These are phyloP conservation scores for Termitomyces sp. DNA, from an alignment of 768 basidiomycete species.

Conservation along the genomic window DNA sequence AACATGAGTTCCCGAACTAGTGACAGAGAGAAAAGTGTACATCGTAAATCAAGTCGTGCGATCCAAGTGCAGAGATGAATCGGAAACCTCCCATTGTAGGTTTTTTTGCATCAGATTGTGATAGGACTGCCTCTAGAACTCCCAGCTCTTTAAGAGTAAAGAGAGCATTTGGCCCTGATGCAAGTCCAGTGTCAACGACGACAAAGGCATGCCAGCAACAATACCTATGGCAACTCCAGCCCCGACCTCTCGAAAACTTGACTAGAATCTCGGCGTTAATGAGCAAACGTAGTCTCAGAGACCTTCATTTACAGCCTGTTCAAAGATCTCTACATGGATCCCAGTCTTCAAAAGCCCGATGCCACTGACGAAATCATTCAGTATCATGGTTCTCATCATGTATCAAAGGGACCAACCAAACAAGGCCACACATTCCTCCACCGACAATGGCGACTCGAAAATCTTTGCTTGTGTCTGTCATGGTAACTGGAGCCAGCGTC, in stretches of 20 bases:
- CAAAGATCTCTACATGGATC: constrained; percentile 43
- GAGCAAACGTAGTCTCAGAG: neutral
- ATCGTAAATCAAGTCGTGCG: constrained; percentile 41
- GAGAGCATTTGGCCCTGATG: constrained; percentile 44
- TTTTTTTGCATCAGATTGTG: constrained; percentile 27
- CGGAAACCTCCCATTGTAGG: constrained; percentile 29
- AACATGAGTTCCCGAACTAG: neutral
- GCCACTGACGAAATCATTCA: constrained; percentile 23
- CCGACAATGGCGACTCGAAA: constrained; percentile 20
- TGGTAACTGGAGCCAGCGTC: neutral
- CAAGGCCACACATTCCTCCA: constrained; percentile 50
- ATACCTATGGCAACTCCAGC: constrained; percentile 48
- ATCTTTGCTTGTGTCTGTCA: constrained; percentile 24
- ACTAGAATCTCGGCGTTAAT: constrained; percentile 21
- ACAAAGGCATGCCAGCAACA: constrained; percentile 3
- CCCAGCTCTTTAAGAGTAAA: constrained; percentile 41
- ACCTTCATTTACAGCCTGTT: constrained; percentile 36
- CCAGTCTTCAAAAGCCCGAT: constrained; percentile 37
- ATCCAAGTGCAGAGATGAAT: constrained; percentile 38
- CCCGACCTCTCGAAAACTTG: constrained; percentile 46
- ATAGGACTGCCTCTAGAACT: constrained; percentile 35
- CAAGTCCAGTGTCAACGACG: neutral
- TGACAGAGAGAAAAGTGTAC: constrained; percentile 21
- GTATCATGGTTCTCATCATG: neutral
- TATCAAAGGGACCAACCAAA: constrained; percentile 25